Conservation (phyloP, 148 eudicot genomes). For the Camellia sinensis region DNA sequence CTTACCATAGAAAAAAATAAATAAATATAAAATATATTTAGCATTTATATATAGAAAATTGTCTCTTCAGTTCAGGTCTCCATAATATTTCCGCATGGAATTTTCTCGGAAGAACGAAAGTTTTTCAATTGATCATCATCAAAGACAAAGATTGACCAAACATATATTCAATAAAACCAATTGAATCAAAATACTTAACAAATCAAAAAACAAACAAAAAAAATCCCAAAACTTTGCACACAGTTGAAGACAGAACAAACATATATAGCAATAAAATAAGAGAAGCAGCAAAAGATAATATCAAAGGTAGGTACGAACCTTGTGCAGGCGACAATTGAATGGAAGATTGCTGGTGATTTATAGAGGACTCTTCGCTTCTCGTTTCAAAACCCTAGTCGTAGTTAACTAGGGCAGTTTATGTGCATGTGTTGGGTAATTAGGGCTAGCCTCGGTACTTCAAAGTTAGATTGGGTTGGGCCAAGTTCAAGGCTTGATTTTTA, state of each 20-base stretch:
- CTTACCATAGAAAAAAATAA: neutral
- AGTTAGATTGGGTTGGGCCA: neutral
- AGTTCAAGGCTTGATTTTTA: too few species aligned
- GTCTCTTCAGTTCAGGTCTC: conserved; percentile 25
- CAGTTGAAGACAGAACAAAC: neutral
- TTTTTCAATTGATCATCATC: conserved; percentile 11
- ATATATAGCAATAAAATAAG: neutral
- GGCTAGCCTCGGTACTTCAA: neutral
- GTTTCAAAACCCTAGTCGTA: neutral
- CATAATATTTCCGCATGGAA: conserved; percentile 15
- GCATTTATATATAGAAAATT: too few species aligned
- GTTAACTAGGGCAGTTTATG: neutral
- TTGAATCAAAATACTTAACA: neutral
- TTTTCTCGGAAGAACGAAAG: conserved; percentile 21
- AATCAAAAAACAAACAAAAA: neutral
- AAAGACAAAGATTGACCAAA: neutral
- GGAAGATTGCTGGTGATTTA: neutral
- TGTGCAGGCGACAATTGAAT: too few species aligned
- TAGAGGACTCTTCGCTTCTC: neutral
- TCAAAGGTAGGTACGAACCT: too few species aligned
- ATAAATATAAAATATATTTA: too few species aligned
- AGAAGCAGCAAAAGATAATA: too few species aligned
- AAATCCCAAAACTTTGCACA: neutral
- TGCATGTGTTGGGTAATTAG: neutral
- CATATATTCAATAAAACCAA: neutral